Evolutionary conservation across 2,329 filamentous ascomycete genomes (phyloP).

Genomic region (Fusarium sp.): DNA sequence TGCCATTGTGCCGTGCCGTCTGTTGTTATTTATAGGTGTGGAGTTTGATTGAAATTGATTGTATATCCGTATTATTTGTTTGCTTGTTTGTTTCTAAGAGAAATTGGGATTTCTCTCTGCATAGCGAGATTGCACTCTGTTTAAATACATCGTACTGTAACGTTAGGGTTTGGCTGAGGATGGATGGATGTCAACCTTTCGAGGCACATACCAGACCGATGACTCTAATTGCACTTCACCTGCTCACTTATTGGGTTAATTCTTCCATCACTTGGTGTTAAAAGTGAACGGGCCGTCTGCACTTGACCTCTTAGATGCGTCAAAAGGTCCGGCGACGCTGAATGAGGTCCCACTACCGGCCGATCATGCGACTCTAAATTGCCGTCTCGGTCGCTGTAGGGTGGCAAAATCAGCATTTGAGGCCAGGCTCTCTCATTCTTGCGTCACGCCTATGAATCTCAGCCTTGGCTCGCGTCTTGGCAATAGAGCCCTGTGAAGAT

Average conservation of each 20-base stretch:
- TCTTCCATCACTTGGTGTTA: constrained; percentile 24
- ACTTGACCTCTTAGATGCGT: constrained; percentile 24
- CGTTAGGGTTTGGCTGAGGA: neutral
- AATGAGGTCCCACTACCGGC: constrained; percentile 29
- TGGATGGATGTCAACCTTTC: constrained; percentile 21
- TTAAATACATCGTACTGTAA: constrained; percentile 26
- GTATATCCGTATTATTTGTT: too few relatives aligned
- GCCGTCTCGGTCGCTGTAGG: constrained; percentile 27
- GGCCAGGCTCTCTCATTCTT: constrained; percentile 25
- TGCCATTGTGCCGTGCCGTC: constrained; percentile 32
- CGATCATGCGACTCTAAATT: constrained; percentile 41
- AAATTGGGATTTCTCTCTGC: neutral
- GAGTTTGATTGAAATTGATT: neutral
- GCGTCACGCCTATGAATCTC: constrained; percentile 32
- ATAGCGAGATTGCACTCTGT: neutral
- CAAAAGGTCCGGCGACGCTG: constrained; percentile 16
- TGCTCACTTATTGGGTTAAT: constrained; percentile 11
- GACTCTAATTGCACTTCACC: constrained; percentile 27
- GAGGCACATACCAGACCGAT: constrained; percentile 20
- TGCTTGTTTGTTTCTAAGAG: neutral
- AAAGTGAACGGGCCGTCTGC: constrained; percentile 3
- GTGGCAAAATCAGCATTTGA: constrained; percentile 37
- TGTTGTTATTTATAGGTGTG: constrained; percentile 14
- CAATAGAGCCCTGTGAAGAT: constrained; percentile 20
- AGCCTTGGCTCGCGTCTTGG: constrained; percentile 34